Evolutionary conservation across 306 rosid genomes (phyloP).

Genomic region (Prunus mira): DNA sequence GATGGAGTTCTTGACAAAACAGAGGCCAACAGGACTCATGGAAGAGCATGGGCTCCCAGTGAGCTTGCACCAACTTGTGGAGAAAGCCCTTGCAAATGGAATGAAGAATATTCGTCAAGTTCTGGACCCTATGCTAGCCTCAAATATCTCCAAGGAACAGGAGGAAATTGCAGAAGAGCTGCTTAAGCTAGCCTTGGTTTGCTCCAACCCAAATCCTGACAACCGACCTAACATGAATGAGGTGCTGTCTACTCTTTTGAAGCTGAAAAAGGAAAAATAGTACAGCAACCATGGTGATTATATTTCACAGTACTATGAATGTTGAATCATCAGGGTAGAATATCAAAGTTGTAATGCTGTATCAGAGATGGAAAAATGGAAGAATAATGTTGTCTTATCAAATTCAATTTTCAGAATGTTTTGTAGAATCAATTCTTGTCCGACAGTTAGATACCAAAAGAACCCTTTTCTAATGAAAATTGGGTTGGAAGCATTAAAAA

Average conservation of each 20-base stretch:
- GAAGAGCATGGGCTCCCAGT: conserved; percentile 55
- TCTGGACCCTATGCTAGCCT: conserved; percentile 53
- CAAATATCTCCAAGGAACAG: conserved; percentile 31
- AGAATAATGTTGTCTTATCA: not conserved
- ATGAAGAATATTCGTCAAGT: conserved; percentile 27
- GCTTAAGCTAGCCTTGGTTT: conserved; percentile 52
- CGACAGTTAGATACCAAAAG: not conserved
- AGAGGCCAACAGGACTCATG: conserved; percentile 62
- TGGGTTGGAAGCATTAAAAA: not conserved
- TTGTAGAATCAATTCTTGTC: not conserved
- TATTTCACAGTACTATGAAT: not conserved
- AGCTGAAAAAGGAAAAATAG: conserved; percentile 34
- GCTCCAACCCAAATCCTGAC: conserved; percentile 60
- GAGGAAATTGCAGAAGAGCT: conserved; percentile 42
- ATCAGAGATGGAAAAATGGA: not conserved
- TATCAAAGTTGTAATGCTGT: not conserved
- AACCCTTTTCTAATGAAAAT: not conserved
- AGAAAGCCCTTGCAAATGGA: conserved; percentile 56
- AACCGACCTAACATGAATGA: conserved; percentile 61
- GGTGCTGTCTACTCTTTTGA: conserved; percentile 47
- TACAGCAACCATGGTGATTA: not conserved
- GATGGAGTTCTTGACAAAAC: conserved; percentile 76
- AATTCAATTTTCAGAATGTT: not conserved
- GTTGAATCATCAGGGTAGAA: not conserved
- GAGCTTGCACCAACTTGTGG: conserved; percentile 54